A percentile compares a stretch with the other conserved stretches of the same genome.
These are phyloP conservation scores for Chaetomium sp. DNA, from an alignment of 2,329 filamentous ascomycete genomes.

Conservation along the genomic window DNA sequence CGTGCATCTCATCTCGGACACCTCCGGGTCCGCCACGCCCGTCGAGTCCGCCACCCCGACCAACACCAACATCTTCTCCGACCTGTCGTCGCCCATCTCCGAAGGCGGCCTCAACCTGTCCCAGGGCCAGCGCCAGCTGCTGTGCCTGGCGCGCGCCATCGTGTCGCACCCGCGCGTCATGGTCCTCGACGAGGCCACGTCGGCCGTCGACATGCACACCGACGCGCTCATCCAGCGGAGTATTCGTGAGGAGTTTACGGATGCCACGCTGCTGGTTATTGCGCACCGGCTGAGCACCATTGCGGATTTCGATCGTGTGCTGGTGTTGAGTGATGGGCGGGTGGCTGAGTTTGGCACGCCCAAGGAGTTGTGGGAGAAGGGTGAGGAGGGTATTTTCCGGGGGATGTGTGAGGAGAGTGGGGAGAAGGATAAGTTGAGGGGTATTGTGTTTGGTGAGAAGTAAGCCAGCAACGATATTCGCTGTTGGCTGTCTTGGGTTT, in stretches of 20 bases:
- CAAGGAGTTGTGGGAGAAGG: conserved; percentile 51
- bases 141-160: conserved; percentile 68
- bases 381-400: conserved; percentile 23
- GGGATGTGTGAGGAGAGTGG: conserved; percentile 26
- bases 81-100: conserved; percentile 56
- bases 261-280: conserved; percentile 65
- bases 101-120: conserved; percentile 70
- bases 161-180: conserved; percentile 68
- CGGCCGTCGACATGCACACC: conserved; percentile 70
- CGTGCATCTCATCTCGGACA: conserved; percentile 52
- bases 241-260: conserved; percentile 65
- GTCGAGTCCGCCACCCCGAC: conserved; percentile 32
- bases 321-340: conserved; percentile 62
- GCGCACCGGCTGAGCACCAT: conserved; percentile 71
- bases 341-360: conserved; percentile 64
- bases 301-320: conserved; percentile 67
- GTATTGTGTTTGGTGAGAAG: conserved; percentile 35
- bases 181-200: conserved; percentile 75
- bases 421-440: conserved; percentile 39
- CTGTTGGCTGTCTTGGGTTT: not conserved
- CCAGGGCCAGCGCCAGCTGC: conserved; percentile 68
- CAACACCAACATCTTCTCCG: conserved; percentile 61
- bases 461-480: not conserved
- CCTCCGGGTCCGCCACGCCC: conserved; percentile 35
- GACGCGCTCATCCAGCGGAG: conserved; percentile 67